Conservation (phyloP, 2,329 filamentous ascomycete genomes). For the Colletotrichum liriopes region DNA sequence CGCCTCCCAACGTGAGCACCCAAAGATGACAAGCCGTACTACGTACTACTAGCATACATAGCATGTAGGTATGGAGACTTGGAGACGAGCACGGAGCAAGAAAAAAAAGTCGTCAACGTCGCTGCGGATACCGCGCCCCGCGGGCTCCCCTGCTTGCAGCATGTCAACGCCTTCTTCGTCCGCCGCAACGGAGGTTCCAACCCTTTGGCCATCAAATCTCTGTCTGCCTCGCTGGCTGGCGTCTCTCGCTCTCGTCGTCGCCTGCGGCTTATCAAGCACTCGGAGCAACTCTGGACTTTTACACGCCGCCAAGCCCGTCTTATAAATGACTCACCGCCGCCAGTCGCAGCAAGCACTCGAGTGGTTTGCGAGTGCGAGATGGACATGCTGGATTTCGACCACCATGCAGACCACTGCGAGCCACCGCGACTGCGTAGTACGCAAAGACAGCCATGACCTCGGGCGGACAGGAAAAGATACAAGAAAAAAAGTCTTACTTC, state of each 20-base stretch:
- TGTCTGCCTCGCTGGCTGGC: neutral
- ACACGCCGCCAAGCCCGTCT: slow-evolving; percentile 23
- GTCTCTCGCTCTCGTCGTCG: neutral
- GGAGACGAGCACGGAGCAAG: neutral
- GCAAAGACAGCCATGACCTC: neutral
- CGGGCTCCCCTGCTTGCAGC: neutral
- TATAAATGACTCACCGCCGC: slow-evolving; percentile 9
- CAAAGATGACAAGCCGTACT: neutral
- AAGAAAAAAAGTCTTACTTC: neutral
- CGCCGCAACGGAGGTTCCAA: slow-evolving; percentile 21
- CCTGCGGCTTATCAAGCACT: slow-evolving; percentile 26
- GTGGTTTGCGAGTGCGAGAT: too few species aligned
- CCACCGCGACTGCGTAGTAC: neutral
- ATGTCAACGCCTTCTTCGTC: slow-evolving; percentile 28
- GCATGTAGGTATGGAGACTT: neutral
- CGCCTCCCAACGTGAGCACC: neutral
- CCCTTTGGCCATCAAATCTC: neutral
- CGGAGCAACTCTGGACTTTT: slow-evolving; percentile 15
- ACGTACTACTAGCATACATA: too few species aligned
- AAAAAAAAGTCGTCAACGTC: neutral
- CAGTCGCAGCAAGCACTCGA: too few species aligned
- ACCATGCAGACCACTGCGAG: neutral
- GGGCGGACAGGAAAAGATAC: too few species aligned
- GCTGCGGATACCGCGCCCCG: neutral
- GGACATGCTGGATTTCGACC: neutral